Percentiles rank a stretch among this genome's conserved stretches.
Conservation (phyloP, 1,284 basidiomycete genomes). For the Heterobasidion occidentale region DNA sequence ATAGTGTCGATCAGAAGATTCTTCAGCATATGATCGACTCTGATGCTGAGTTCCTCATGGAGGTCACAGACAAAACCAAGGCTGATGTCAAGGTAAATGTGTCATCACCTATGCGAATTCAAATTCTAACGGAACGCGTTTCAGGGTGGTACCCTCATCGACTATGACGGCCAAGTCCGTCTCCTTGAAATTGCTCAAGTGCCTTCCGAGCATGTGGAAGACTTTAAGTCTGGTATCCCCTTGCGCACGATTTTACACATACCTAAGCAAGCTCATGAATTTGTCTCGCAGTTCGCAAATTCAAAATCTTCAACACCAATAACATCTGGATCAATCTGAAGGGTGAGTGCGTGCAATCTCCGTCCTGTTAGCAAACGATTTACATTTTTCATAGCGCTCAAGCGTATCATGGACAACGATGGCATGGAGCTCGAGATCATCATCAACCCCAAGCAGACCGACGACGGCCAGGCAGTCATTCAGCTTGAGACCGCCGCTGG, state of each 20-base stretch:
- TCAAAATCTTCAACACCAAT: slow-evolving; percentile 94
- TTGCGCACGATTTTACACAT: slow-evolving; percentile 2
- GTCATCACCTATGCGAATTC: background rate
- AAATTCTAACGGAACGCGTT: background rate
- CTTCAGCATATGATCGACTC: slow-evolving; percentile 88
- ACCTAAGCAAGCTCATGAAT: slow-evolving; percentile 1
- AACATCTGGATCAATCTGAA: slow-evolving; percentile 92
- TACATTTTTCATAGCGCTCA: slow-evolving; percentile 51
- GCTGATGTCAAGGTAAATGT: slow-evolving; percentile 79
- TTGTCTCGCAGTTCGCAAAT: slow-evolving; percentile 52
- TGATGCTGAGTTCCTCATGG: slow-evolving; percentile 92
- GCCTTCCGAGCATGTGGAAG: slow-evolving; percentile 91
- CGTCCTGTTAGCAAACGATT: slow-evolving; percentile 1
- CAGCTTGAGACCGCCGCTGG: slow-evolving; percentile 96
- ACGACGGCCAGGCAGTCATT: slow-evolving; percentile 80
- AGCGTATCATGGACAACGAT: slow-evolving; percentile 85
- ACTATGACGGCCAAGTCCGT: slow-evolving; percentile 87
- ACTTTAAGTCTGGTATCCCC: slow-evolving; percentile 76
- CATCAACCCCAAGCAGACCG: slow-evolving; percentile 84
- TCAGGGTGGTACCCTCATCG: slow-evolving; percentile 88
- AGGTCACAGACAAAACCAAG: slow-evolving; percentile 99
- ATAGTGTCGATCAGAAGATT: slow-evolving; percentile 69
- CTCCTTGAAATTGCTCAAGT: slow-evolving; percentile 96
- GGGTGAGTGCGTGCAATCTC: slow-evolving; percentile 25
- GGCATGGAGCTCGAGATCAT: slow-evolving; percentile 86